Evolutionary conservation across 345 rosid genomes (phyloP).

Genomic region (Pistacia atlantica): DNA sequence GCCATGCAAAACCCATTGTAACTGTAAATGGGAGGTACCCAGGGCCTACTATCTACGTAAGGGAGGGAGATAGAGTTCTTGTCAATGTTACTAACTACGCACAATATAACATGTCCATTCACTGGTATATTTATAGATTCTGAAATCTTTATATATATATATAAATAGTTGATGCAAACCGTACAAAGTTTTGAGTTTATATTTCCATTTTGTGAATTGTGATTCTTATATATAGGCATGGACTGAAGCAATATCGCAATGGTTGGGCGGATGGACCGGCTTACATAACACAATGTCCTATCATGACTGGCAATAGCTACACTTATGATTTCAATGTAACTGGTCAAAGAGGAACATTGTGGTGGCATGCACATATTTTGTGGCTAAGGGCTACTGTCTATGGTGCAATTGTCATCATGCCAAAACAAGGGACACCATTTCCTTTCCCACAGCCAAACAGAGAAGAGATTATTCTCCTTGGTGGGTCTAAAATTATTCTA

Average conservation of each 20-base stretch:
- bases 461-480: slow-evolving; percentile 45
- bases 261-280: slow-evolving; percentile 82
- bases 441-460: slow-evolving; percentile 56
- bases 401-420: slow-evolving; percentile 64
- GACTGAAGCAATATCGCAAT: slow-evolving; percentile 64
- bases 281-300: slow-evolving; percentile 67
- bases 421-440: slow-evolving; percentile 43
- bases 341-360: slow-evolving; percentile 66
- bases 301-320: slow-evolving; percentile 54
- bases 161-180: background rate
- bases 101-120: slow-evolving; percentile 60
- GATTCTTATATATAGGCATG: slow-evolving; percentile 45
- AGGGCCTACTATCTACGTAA: slow-evolving; percentile 57
- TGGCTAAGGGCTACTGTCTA: slow-evolving; percentile 72
- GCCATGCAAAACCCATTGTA: slow-evolving; percentile 67
- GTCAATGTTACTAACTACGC: slow-evolving; percentile 61
- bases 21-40: slow-evolving; percentile 65
- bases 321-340: slow-evolving; percentile 57
- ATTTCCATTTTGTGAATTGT: background rate
- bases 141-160: background rate
- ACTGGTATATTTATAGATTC: slow-evolving; percentile 35
- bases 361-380: slow-evolving; percentile 74
- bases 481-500: slow-evolving; percentile 22
- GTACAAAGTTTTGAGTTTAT: background rate
- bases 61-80: slow-evolving; percentile 61